A percentile compares a stretch with the other conserved stretches of the same genome.
These are phyloP conservation scores for Penicillium ochrochloron DNA, from an alignment of 495 filamentous ascomycete species.

Conservation along the genomic window DNA sequence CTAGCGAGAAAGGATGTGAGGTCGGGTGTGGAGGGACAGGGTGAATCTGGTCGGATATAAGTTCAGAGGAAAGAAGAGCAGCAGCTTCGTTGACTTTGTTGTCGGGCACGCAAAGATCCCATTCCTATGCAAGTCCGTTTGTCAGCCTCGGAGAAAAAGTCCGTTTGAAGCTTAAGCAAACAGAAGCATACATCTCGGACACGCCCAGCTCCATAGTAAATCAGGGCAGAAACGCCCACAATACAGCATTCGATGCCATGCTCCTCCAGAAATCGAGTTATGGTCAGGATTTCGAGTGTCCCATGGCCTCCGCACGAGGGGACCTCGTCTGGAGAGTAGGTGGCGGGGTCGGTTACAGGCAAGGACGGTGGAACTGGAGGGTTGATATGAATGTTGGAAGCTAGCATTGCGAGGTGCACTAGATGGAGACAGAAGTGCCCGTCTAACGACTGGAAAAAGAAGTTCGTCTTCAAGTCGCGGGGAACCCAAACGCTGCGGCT, in stretches of 20 bases:
- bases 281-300: conserved; percentile 34
- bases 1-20: conserved; percentile 33
- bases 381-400: conserved; percentile 27
- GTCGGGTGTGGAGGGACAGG: conserved; percentile 24
- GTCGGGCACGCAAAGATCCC: conserved; percentile 37
- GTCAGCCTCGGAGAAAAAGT: not conserved
- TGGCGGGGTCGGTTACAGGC: conserved; percentile 19
- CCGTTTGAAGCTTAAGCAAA: conserved; percentile 6
- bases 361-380: conserved; percentile 22
- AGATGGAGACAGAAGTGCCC: conserved; percentile 10
- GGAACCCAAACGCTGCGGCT: conserved; percentile 21
- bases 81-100: conserved; percentile 26
- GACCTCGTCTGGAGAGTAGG: conserved; percentile 28
- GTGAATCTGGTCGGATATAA: conserved; percentile 23
- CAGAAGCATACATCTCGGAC: conserved; percentile 33
- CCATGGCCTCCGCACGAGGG: conserved; percentile 35
- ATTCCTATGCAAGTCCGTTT: conserved; percentile 26
- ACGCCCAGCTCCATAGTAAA: conserved; percentile 37
- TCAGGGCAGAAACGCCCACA: conserved; percentile 35
- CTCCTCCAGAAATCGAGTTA: conserved; percentile 34
- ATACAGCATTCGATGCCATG: conserved; percentile 37
- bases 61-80: conserved; percentile 19
- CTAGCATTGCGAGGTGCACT: conserved; percentile 22
- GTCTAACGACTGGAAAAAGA: conserved; percentile 4
- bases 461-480: conserved; percentile 19